A percentile compares a stretch with the other conserved stretches of the same genome.
Conservation (phyloP, 139 green algal genomes). For the Chlorella vulgaris region DNA sequence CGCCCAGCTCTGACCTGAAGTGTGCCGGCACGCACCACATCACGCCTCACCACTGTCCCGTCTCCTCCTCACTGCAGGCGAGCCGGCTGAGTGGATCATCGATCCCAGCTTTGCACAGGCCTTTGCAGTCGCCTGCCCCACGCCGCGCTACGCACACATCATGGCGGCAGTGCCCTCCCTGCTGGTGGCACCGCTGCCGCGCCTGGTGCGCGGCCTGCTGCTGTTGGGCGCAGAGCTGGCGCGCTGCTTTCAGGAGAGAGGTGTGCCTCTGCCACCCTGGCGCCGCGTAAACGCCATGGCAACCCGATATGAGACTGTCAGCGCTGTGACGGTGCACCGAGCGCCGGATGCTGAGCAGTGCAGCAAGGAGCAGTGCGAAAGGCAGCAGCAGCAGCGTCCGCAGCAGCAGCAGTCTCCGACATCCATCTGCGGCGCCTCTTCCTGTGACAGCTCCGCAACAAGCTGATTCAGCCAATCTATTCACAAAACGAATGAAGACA, state of each 20-base stretch:
- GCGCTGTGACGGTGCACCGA: not conserved
- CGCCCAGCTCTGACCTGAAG: not conserved
- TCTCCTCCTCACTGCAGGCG: conserved; percentile 7
- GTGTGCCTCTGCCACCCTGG: conserved; percentile 34
- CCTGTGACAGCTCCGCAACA: too few relatives aligned
- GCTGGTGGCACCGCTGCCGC: conserved; percentile 11
- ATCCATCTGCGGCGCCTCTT: not conserved
- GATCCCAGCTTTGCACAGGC: conserved; percentile 31
- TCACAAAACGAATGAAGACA: not conserved
- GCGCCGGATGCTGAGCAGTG: not conserved
- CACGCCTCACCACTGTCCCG: not conserved
- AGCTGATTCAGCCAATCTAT: too few relatives aligned
- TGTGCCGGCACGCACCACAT: not conserved
- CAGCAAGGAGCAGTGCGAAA: too few relatives aligned
- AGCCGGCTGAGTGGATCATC: conserved; percentile 23
- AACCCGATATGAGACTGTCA: conserved; percentile 7
- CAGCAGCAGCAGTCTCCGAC: not conserved
- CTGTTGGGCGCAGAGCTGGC: conserved; percentile 29
- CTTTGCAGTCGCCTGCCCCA: conserved; percentile 7
- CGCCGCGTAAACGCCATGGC: conserved; percentile 17
- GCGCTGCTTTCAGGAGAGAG: conserved; percentile 12
- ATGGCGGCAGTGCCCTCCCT: conserved; percentile 14
- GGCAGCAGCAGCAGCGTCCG: not conserved
- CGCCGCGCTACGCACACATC: conserved; percentile 8
- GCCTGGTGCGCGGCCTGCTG: conserved; percentile 16